phyloP scores from a whole-genome alignment of 139 green algal species.

The Tetradesmus lagerheimii region DNA sequence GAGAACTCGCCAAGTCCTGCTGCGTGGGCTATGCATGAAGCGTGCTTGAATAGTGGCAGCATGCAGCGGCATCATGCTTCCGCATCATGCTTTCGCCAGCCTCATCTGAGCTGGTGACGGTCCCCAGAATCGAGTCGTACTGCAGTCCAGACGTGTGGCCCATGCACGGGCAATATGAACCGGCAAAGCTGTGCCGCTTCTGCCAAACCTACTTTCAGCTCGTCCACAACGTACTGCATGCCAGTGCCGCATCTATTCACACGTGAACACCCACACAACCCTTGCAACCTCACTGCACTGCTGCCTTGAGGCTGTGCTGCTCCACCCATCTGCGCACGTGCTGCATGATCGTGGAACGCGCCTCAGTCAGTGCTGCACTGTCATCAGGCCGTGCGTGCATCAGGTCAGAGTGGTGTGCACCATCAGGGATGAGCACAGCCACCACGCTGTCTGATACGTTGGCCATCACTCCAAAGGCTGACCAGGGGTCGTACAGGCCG shows the following conservation, averaged over 20 bases:
- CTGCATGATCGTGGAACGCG: conserved; percentile 36
- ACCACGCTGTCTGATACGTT: conserved; percentile 59
- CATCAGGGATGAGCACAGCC: conserved; percentile 62
- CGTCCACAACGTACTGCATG: not conserved
- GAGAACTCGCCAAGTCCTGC: no score
- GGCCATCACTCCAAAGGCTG: conserved; percentile 54
- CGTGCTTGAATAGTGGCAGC: no score
- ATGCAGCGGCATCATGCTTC: no score
- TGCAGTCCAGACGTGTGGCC: no score
- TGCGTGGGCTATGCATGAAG: no score
- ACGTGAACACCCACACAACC: not conserved
- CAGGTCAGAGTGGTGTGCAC: conserved; percentile 75
- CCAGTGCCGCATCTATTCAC: not conserved
- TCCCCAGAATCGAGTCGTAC: no score
- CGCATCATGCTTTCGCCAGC: no score
- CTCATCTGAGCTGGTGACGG: no score
- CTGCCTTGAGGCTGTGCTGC: not conserved
- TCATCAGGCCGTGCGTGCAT: conserved; percentile 60
- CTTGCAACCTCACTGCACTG: not conserved
- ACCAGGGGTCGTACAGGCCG: conserved; percentile 86
- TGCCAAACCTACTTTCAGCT: no score
- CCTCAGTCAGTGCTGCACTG: conserved; percentile 37
- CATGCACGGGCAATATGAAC: no score
- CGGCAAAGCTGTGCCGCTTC: no score
- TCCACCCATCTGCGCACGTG: conserved; percentile 50